These are phyloP conservation scores for Avena atlantica DNA, from an alignment of 176 grass and related monocot species.

Conservation along the genomic window DNA sequence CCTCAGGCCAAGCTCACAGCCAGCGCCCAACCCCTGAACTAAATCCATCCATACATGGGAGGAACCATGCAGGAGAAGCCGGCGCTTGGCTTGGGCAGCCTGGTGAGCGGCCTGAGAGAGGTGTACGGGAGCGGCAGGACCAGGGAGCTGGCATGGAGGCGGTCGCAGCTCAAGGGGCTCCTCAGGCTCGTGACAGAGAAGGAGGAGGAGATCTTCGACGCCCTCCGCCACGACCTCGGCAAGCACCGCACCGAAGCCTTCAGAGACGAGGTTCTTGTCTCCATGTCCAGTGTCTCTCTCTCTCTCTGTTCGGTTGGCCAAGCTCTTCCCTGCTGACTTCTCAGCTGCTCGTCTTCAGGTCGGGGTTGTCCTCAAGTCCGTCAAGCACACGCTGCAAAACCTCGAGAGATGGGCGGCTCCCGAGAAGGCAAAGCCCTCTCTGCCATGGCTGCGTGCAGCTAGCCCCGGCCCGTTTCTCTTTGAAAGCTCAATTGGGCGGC, in stretches of 20 bases:
- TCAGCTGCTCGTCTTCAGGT: constrained; percentile 41
- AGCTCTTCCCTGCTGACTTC: not conserved
- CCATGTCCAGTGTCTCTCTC: not conserved
- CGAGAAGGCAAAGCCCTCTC: constrained; percentile 47
- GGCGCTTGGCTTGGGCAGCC: not conserved
- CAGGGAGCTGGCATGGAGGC: constrained; percentile 59
- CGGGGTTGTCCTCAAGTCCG: constrained; percentile 54
- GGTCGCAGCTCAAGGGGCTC: constrained; percentile 62
- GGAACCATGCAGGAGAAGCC: not conserved
- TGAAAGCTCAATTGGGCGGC: not conserved
- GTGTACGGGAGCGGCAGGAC: constrained; percentile 64
- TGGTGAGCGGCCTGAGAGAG: constrained; percentile 46
- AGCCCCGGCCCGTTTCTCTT: not conserved
- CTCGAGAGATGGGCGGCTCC: constrained; percentile 72
- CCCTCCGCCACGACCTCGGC: constrained; percentile 63
- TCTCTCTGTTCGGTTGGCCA: not conserved
- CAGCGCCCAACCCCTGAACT: not conserved
- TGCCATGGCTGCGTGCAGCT: not conserved
- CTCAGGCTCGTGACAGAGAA: constrained; percentile 57
- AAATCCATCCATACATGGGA: not conserved
- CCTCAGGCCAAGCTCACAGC: not conserved
- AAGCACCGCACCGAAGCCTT: constrained; percentile 70
- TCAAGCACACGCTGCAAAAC: constrained; percentile 51
- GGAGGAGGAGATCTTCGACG: constrained; percentile 68
- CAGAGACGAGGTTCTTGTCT: constrained; percentile 61